Percentiles rank a stretch among this genome's conserved stretches.
These are phyloP conservation scores for Phanerochaete carnosa DNA, from an alignment of 768 basidiomycete species.

Conservation along the genomic window DNA sequence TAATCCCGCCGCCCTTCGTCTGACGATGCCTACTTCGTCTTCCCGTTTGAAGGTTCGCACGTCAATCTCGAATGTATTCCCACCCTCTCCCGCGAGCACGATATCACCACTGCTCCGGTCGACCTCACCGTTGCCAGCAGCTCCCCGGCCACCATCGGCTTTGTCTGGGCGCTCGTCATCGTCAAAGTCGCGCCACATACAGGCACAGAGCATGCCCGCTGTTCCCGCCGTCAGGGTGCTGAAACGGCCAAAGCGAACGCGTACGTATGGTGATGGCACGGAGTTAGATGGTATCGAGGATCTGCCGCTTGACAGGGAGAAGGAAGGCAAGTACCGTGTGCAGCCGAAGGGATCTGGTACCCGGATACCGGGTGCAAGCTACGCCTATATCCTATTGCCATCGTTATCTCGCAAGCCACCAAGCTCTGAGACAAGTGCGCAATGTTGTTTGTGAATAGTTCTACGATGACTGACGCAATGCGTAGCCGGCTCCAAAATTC, in stretches of 20 bases:
- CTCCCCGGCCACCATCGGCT: constrained; percentile 54
- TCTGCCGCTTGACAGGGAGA: constrained; percentile 80
- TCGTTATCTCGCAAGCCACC: neutral
- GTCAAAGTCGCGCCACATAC: constrained; percentile 24
- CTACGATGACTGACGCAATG: neutral
- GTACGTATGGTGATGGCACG: constrained; percentile 82
- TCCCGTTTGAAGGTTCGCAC: constrained; percentile 73
- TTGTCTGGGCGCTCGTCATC: constrained; percentile 39
- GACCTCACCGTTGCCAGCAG: constrained; percentile 52
- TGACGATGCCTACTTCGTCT: constrained; percentile 82
- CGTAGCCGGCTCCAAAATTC: constrained; percentile 44
- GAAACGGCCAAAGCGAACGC: constrained; percentile 71
- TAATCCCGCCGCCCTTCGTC: constrained; percentile 70
- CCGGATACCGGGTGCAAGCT: constrained; percentile 56
- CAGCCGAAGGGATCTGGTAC: constrained; percentile 68
- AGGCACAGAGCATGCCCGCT: constrained; percentile 35
- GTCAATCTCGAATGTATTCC: constrained; percentile 74
- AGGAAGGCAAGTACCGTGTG: constrained; percentile 71
- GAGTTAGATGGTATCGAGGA: constrained; percentile 89
- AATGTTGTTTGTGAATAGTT: neutral
- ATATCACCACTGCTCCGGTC: constrained; percentile 41
- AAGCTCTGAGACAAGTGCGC: neutral
- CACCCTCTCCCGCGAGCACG: constrained; percentile 33
- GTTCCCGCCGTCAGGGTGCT: constrained; percentile 61
- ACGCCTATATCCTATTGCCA: constrained; percentile 13